A percentile compares a stretch with the other conserved stretches of the same genome.
Evolutionary conservation across 257 asterid species (phyloP).

Genomic region (Jacaranda mimosifolia): DNA sequence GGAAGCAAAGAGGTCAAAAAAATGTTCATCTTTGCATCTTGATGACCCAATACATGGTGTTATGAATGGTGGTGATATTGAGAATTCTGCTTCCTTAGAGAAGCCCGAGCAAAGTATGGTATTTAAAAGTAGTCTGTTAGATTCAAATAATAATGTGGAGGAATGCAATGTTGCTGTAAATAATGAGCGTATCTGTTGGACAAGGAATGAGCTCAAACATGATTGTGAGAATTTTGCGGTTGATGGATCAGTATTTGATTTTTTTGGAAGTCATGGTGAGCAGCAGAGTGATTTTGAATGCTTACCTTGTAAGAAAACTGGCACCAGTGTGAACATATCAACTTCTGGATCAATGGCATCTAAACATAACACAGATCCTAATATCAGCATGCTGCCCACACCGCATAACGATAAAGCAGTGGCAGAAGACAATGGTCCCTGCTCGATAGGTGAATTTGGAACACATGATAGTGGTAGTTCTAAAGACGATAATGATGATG

Average conservation of each 20-base stretch:
- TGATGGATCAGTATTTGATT: slow-evolving; percentile 46
- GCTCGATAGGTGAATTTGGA: slow-evolving; percentile 38
- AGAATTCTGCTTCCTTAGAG: slow-evolving; percentile 41
- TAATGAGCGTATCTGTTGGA: slow-evolving; percentile 31
- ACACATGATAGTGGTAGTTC: slow-evolving; percentile 40
- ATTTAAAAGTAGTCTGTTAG: slow-evolving; percentile 41
- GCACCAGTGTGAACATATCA: slow-evolving; percentile 33
- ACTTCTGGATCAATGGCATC: slow-evolving; percentile 37
- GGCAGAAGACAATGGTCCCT: slow-evolving; percentile 36
- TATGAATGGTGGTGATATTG: slow-evolving; percentile 27
- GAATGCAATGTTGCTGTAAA: slow-evolving; percentile 33
- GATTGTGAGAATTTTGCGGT: slow-evolving; percentile 42
- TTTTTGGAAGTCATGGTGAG: slow-evolving; percentile 44
- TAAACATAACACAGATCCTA: slow-evolving; percentile 38
- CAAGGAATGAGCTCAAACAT: slow-evolving; percentile 41
- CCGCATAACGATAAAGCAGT: slow-evolving; percentile 41
- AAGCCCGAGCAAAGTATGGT: slow-evolving; percentile 42
- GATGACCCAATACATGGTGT: slow-evolving; percentile 37
- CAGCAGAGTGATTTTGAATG: slow-evolving; percentile 39
- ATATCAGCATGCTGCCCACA: slow-evolving; percentile 34
- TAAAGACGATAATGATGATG: slow-evolving; percentile 41
- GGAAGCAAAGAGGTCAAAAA: slow-evolving; percentile 37
- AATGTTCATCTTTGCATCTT: slow-evolving; percentile 31
- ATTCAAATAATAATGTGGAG: slow-evolving; percentile 47
- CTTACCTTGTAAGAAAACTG: slow-evolving; percentile 33